Evolutionary conservation across 106 monocot species (phyloP).

Genomic region (Apostasia ramifera): DNA sequence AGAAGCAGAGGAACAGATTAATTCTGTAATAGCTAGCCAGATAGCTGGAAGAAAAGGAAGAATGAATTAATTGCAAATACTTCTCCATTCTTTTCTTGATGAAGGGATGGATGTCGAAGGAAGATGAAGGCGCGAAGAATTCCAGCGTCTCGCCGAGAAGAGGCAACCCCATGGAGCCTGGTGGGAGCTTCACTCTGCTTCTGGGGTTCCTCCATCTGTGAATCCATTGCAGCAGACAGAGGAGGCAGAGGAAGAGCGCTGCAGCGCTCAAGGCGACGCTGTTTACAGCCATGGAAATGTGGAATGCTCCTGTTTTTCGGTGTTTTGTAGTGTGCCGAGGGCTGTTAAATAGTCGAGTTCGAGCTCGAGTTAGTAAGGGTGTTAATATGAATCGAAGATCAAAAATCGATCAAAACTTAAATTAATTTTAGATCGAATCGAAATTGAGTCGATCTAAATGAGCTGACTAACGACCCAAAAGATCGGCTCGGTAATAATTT

Average conservation of each 20-base stretch:
- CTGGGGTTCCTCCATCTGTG: conserved; percentile 29
- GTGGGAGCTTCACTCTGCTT: conserved; percentile 27
- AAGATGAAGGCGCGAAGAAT: conserved; percentile 27
- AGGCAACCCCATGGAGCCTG: conserved; percentile 39
- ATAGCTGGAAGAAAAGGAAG: not conserved
- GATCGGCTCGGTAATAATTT: too few relatives aligned
- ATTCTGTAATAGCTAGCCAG: not conserved
- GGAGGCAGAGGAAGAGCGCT: not conserved
- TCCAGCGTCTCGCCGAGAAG: conserved; percentile 31
- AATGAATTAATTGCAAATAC: not conserved
- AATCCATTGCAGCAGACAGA: not conserved
- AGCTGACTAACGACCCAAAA: too few relatives aligned
- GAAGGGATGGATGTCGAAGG: conserved; percentile 34
- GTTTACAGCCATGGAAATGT: not conserved
- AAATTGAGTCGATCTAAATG: too few relatives aligned
- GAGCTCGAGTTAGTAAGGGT: not conserved
- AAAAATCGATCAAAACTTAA: too few relatives aligned
- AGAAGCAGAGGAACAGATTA: too few relatives aligned
- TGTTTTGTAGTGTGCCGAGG: not conserved
- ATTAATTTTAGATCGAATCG: too few relatives aligned
- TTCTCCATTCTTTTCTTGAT: conserved; percentile 26
- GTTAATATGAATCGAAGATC: too few relatives aligned
- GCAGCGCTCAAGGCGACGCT: not conserved
- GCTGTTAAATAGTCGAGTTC: not conserved
- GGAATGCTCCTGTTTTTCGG: not conserved